Base-by-base conservation (phyloP, 352 stramenopile species). In the Pythium oligandrum region DNA sequence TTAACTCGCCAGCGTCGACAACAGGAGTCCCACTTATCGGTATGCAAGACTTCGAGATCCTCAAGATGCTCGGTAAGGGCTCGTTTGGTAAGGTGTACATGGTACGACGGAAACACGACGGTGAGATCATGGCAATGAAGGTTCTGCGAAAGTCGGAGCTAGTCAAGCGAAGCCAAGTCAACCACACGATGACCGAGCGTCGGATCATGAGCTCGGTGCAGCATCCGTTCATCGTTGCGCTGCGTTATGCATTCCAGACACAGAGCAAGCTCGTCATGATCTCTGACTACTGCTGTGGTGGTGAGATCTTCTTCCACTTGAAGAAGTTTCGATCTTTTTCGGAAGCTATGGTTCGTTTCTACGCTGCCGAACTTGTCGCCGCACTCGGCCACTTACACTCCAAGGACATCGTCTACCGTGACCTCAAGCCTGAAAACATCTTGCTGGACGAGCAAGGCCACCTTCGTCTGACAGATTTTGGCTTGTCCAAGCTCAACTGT, bases 61-160 rank as follows among this genome's bases (percentile, higher is more conserved):
- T 99, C 34, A 98, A 98, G 69, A 97, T 98, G 71, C 95, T 98
- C 62, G 96, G 96, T 40, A 98, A 98, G 63, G 95, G 95, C 34
- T 98, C 84, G 4, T 98, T 98, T 70, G 94, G 93, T 64, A 98
- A 98, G 64, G 96, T 99, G 34, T 99, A 98, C 70, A 88, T 99
- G 48, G 96, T 98, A 5, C 80, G 86, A 50, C 90, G 98, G 60
- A 90, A 92, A 37, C 55, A 57, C 4, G 68, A 65, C 3, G 66
- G 68, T 9, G 78, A 89, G 51, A 87, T 93, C 40, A 62, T 88
- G 42, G 85, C 85, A n/a, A 95, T 95, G 83, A 95, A 95, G 54
- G 83, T 95, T 31, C 61, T 95, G 35, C 78, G 86, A 36, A 95
- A 95, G 61, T 75, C 77, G 44, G 83, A 95, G 57, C 62, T 95